Base-by-base conservation (phyloP, 202 grass and related monocot species). In the Saccharum hybrid region DNA sequence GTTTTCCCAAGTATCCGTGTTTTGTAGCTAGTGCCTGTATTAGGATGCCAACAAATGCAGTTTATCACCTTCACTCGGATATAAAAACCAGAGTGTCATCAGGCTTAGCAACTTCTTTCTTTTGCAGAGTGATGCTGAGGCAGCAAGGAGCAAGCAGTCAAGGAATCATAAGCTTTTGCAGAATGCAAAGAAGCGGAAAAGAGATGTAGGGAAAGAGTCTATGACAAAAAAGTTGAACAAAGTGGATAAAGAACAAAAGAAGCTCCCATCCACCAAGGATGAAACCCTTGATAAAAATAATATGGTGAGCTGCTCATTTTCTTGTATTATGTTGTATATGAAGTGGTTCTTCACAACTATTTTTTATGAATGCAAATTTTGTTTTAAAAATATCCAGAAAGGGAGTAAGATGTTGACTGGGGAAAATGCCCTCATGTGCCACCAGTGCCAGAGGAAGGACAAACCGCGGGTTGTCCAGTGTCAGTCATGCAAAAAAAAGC, bases 361-460 rank as follows among this genome's bases (percentile, higher is more conserved):
- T 33, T 79, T 79, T 78, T 10, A 37, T n/a, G 51, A 75, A 19
- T 77, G 11, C 15, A 49, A 36, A 19, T 69, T 11, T 70, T 59
- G 10, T 79, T 75, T 81, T 9, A 22, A 36, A 37, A 81, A 75
- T n/a, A 73, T 86, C 52, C 73, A 94, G 89, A 91, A 68, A 59
- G 70, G 40, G 82, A 90, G 77, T 79, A 88, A 48, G 40, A 31
- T 16, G 15, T 22, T 88, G 57, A 92, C 18, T 41, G 87, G 89
- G 21, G 43, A 87, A 30, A 82, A 91, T 75, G 86, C 81, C 2
- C 72, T 75, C 36, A 94, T 88, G 81, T 97, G 94, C 71, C 92
- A 97, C 66, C 94, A 97, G 28, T 97, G 94, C 75, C 86, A 92
- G 26, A 89, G 86, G 75, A 94, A 92, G 51, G 85, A 94, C 33